A percentile compares a stretch with the other conserved stretches of the same genome.
These are phyloP conservation scores for Paraglomus brasilianum DNA, from an alignment of 192 early-diverging fungal genomes.

Conservation along the genomic window DNA sequence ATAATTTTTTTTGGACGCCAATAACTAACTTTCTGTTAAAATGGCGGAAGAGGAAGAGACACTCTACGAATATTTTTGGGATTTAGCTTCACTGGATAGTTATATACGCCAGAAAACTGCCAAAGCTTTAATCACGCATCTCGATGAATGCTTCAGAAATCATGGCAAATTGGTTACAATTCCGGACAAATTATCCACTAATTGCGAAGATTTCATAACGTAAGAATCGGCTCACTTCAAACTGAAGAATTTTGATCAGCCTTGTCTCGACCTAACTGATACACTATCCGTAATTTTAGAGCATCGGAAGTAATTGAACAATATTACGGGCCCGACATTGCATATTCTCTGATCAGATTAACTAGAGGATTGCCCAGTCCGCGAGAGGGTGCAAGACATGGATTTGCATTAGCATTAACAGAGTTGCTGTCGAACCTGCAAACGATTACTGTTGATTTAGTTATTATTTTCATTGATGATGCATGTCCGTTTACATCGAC, in stretches of 20 bases:
- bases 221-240: too few relatives aligned
- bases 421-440: slow-evolving; percentile 60
- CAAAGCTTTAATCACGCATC: not conserved
- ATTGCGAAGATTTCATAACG: too few relatives aligned
- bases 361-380: slow-evolving; percentile 84
- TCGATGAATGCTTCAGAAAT: slow-evolving; percentile 5
- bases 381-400: slow-evolving; percentile 88
- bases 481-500: slow-evolving; percentile 27
- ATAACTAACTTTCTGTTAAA: too few relatives aligned
- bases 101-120: slow-evolving; percentile 12
- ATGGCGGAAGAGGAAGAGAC: too few relatives aligned
- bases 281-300: slow-evolving; percentile 6
- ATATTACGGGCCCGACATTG: slow-evolving; percentile 73
- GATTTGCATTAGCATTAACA: slow-evolving; percentile 91
- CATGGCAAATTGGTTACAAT: not conserved
- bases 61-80: slow-evolving; percentile 26
- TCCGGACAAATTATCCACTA: too few relatives aligned
- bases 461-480: slow-evolving; percentile 8
- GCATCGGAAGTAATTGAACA: slow-evolving; percentile 54
- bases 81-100: slow-evolving; percentile 18
- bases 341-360: slow-evolving; percentile 85
- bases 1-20: too few relatives aligned
- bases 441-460: slow-evolving; percentile 12
- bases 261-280: too few relatives aligned
- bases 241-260: too few relatives aligned